Conservation (phyloP, 352 stramenopile genomes). For the Phytophthora pluvialis region DNA sequence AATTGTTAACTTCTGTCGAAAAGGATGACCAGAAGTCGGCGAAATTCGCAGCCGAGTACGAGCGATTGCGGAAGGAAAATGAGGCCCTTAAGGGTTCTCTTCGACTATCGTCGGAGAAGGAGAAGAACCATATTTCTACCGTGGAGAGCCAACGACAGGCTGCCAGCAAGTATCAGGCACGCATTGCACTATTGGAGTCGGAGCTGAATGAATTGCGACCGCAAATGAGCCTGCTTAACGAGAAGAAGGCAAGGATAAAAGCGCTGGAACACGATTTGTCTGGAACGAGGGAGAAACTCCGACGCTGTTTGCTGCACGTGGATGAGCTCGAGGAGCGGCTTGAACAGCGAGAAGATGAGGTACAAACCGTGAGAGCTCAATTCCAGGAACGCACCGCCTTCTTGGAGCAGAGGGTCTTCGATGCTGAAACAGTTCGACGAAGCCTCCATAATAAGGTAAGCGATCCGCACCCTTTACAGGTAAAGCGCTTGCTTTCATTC, state of each 20-base stretch:
- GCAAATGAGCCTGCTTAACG: conserved; percentile 30
- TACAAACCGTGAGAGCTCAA: conserved; percentile 29
- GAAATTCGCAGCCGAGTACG: conserved; percentile 41
- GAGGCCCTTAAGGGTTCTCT: conserved; percentile 42
- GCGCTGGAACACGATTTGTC: conserved; percentile 46
- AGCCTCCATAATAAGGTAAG: conserved; percentile 87
- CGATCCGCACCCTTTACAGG: not conserved
- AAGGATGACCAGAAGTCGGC: conserved; percentile 45
- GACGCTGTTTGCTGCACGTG: conserved; percentile 32
- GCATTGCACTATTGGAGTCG: conserved; percentile 41
- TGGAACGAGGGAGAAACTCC: conserved; percentile 42
- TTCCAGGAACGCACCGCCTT: conserved; percentile 44
- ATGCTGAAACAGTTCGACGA: conserved; percentile 74
- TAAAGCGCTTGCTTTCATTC: not conserved
- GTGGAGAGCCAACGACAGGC: conserved; percentile 36
- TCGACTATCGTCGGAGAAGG: conserved; percentile 34
- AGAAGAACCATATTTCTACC: conserved; percentile 37
- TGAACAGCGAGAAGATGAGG: conserved; percentile 34
- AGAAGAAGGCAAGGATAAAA: conserved; percentile 50
- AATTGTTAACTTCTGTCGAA: conserved; percentile 39
- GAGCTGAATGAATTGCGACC: conserved; percentile 42
- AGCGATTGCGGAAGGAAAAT: conserved; percentile 52
- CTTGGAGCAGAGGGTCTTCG: conserved; percentile 60
- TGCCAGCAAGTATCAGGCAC: conserved; percentile 33
- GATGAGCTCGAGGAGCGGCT: conserved; percentile 49